phyloP scores from a whole-genome alignment of 2,329 filamentous ascomycete species.

The Aspergillus bombycis region DNA sequence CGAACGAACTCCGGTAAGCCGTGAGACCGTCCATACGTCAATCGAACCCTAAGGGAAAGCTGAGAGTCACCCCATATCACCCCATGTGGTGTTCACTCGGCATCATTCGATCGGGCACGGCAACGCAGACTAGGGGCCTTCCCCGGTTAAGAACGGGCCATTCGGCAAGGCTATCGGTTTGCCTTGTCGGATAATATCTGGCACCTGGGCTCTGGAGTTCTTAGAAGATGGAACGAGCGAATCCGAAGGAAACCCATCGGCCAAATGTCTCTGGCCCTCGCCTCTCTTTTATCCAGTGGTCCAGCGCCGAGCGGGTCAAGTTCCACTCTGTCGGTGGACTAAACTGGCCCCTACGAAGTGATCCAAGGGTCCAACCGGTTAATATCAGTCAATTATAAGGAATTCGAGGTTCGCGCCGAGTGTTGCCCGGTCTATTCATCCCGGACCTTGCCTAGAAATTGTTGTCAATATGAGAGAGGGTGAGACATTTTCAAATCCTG shows the following conservation, averaged over 20 bases:
- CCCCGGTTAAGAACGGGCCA: not conserved
- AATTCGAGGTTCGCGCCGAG: not conserved
- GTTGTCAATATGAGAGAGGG: not conserved
- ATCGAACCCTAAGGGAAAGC: not conserved
- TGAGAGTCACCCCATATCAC: not conserved
- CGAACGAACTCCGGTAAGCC: not conserved
- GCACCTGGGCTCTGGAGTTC: not conserved
- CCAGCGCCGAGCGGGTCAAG: conserved; percentile 6
- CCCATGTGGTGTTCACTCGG: not conserved
- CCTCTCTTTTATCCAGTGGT: not conserved
- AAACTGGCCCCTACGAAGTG: not conserved
- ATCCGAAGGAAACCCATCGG: not conserved
- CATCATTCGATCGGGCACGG: conserved; percentile 1
- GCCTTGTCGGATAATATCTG: conserved; percentile 3
- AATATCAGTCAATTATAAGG: not conserved
- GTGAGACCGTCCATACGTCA: not conserved
- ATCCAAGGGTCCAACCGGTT: conserved; percentile 7
- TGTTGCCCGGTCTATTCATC: not conserved
- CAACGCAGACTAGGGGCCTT: not conserved
- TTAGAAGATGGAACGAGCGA: not conserved
- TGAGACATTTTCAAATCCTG: not conserved
- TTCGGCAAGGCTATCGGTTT: not conserved
- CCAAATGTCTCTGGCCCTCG: not conserved
- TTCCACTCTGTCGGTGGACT: conserved; percentile 6
- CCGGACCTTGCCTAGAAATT: not conserved